Evolutionary conservation across 208 protist species (phyloP), one percentile per base, ranked within the genome.

Genomic region (Trypanosoma cruzi): DNA sequence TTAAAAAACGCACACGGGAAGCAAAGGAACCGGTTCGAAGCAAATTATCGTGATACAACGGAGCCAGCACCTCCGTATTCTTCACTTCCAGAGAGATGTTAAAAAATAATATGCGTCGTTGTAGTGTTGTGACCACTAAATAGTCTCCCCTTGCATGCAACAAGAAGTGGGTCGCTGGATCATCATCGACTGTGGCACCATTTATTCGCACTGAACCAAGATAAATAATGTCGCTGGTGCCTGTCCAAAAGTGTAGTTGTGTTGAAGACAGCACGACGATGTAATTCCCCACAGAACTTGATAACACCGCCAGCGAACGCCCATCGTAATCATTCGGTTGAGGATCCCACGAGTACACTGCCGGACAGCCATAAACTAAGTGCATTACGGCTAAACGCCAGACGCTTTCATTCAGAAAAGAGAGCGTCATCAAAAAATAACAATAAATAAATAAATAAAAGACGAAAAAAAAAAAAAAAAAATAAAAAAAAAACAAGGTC

Each of bases 231-330:
- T 81, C 73, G 8, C 64, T 63, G 2, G 64, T 59, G 13, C 59
- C 73, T 22, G 73, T 79, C 77, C 79, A 95, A 53, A 95, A 82
- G 29, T 92, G 79, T 31, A 92, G 56, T 60, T 81, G 81, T 42
- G 75, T 52, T 50, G 86, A 72, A 10, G 84, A 89, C 22, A 90
- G 71, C n/a, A 81, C 68, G 18, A 70, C 83, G 13, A 88, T 40
- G 24, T 84, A 75, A 20, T 77, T 75, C 36, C 80, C 73, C 28
- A 31, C 68, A 6, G 75, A 50, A 63, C 76, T 85, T 16, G 78
- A 72, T 31, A 78, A 66, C 44, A 90, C 67, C 22, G 50, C 80
- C 61, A 86, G 64, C 29, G 86, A 64, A 55, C 55, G 68, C 71
- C 89, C 84, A 18, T 63, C 75, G 26, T 55, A 34, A 22, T 24